These are phyloP conservation scores for Pleoardoris graminearum DNA, from an alignment of 2,329 filamentous ascomycete genomes.

Conservation along the genomic window DNA sequence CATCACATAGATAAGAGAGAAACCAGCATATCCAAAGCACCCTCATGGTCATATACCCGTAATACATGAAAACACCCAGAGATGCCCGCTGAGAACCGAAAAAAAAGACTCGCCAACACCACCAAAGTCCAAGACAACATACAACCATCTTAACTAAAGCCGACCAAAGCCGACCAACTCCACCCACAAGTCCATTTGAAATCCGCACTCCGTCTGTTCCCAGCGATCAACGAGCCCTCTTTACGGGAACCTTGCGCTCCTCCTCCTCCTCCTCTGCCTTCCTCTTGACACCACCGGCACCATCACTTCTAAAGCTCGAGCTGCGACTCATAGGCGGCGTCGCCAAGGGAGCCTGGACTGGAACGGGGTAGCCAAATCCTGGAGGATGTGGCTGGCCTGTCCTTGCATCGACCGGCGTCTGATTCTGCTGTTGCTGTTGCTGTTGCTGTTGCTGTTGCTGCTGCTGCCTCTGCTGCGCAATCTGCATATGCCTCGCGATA, in stretches of 20 bases:
- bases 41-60: too few species aligned
- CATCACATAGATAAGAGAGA: too few species aligned
- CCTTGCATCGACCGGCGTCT: constrained; percentile 8
- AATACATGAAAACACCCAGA: too few species aligned
- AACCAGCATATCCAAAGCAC: too few species aligned
- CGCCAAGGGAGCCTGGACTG: constrained; percentile 17
- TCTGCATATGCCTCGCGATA: constrained; percentile 39
- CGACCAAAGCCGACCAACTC: too few species aligned
- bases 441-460: constrained; percentile 15
- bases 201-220: too few species aligned
- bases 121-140: too few species aligned
- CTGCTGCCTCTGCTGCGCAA: constrained; percentile 30
- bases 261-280: constrained; percentile 23
- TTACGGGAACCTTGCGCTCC: constrained; percentile 15
- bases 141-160: too few species aligned
- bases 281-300: constrained; percentile 25
- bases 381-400: neutral
- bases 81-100: too few species aligned
- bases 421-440: constrained; percentile 13
- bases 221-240: constrained; percentile 27
- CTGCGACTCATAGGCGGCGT: constrained; percentile 39
- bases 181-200: too few species aligned
- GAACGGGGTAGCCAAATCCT: constrained; percentile 1
- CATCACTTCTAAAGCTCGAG: constrained; percentile 28
- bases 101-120: too few species aligned